Evolutionary conservation across 371 early-diverging fungal species (phyloP).

Genomic region (Mucor indicus): DNA sequence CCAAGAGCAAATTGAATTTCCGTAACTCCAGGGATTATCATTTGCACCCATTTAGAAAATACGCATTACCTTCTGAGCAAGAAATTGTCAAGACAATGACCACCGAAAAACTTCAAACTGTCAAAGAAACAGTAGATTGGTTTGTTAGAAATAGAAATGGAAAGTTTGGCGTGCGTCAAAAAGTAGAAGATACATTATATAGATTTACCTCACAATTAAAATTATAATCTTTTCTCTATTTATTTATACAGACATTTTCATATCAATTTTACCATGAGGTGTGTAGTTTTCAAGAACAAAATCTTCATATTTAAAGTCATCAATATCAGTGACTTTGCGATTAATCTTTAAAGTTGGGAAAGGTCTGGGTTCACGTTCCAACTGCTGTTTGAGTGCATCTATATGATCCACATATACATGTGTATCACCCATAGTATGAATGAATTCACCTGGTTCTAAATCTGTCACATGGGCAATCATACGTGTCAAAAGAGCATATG

Average conservation of each 20-base stretch:
- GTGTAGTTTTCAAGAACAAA: slow-evolving; percentile 85
- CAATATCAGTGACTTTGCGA: slow-evolving; percentile 67
- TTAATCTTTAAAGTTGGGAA: slow-evolving; percentile 86
- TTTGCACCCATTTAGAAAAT: slow-evolving; percentile 44
- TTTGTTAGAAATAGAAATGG: slow-evolving; percentile 46
- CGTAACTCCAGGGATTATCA: slow-evolving; percentile 68
- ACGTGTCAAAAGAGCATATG: slow-evolving; percentile 93
- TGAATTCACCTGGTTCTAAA: slow-evolving; percentile 86
- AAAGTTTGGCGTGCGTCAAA: slow-evolving; percentile 65
- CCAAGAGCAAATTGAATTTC: slow-evolving; percentile 34
- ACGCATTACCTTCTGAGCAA: slow-evolving; percentile 71
- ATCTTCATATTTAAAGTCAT: slow-evolving; percentile 86
- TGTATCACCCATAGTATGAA: slow-evolving; percentile 96
- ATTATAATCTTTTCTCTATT: background rate
- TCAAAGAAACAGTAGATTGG: slow-evolving; percentile 58
- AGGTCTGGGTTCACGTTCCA: slow-evolving; percentile 76
- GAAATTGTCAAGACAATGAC: slow-evolving; percentile 63
- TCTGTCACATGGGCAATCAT: slow-evolving; percentile 94
- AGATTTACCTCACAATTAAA: too few relatives aligned
- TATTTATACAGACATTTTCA: slow-evolving; percentile 93
- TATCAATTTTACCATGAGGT: slow-evolving; percentile 90
- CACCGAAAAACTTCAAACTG: slow-evolving; percentile 36
- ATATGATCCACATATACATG: slow-evolving; percentile 97
- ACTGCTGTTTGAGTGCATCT: slow-evolving; percentile 84
- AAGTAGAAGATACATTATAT: slow-evolving; percentile 58